Evolutionary conservation across 2,329 filamentous ascomycete genomes (phyloP), one percentile per base, ranked within the genome.

Genomic region (Fonsecaea nubica): DNA sequence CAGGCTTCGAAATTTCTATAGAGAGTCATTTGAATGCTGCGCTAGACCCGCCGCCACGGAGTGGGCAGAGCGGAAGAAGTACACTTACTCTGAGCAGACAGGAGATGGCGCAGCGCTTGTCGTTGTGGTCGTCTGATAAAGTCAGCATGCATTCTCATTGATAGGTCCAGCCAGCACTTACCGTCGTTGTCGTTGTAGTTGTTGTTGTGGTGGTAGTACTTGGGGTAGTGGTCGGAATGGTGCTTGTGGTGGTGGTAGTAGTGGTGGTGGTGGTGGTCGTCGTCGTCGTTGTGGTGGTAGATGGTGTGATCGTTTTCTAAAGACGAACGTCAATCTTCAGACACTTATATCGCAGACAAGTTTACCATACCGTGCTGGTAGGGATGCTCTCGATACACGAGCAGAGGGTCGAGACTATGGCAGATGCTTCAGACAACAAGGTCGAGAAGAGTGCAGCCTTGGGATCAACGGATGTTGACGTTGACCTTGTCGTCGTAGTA

Each of bases 141-240:
- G 38, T 42, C 13, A 42, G 38, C 38, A 3, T 42, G 13, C 12
- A 42, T 15, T 5, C 10, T 42, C 10, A 42, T 42, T 15, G 5
- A 15, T 6, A 15, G 15, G 38, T 2, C 2, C 12, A 13, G 38
- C 38, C n/a, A 3, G 38, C 35, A 15, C 15, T 53, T 12, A 32
- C n/a, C 48, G 15, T 53, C 4, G n/a, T 21, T 18, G 48, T 53
- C 4, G 48, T 53, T 9, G 48, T 53, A 50, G 45, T 50, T 1
- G 45, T 50, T 3, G 45, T 50, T 7, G 48, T 53, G 9, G 48
- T 53, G 4, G 48, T 25, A 10, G 45, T 50, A 15, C 45, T 50
- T 50, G 48, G 48, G 10, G 48, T 53, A 25, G 48, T 53, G 12
- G 48, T 53, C n/a, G 18, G 48, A 53, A 53, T 53, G 12, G 48